Percentiles rank a stretch among this genome's conserved stretches.
Conservation (phyloP, 768 basidiomycete genomes). For the Suillus luteus region DNA sequence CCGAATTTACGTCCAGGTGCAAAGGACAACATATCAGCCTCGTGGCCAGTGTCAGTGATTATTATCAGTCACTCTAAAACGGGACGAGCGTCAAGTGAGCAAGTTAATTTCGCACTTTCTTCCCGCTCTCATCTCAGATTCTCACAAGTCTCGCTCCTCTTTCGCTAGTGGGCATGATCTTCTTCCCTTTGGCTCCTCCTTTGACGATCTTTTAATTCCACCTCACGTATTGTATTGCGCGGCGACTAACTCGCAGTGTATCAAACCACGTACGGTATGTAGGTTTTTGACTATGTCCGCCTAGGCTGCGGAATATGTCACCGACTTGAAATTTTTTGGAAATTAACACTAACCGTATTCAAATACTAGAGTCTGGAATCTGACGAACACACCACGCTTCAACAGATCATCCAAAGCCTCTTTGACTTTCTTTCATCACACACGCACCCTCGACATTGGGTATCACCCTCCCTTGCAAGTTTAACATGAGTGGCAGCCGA, state of each 20-base stretch:
- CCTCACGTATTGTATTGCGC: slow-evolving; percentile 5
- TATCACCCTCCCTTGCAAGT: slow-evolving; percentile 20
- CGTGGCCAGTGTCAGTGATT: slow-evolving; percentile 8
- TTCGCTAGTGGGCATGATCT: slow-evolving; percentile 23
- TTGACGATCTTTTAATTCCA: slow-evolving; percentile 14
- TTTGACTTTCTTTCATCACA: slow-evolving; percentile 14
- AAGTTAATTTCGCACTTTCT: slow-evolving; percentile 12
- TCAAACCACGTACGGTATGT: slow-evolving; percentile 30
- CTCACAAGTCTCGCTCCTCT: slow-evolving; percentile 6
- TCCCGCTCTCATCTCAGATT: background rate
- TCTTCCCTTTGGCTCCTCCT: slow-evolving; percentile 12
- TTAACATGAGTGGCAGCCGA: slow-evolving; percentile 18
- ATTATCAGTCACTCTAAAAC: slow-evolving; percentile 16
- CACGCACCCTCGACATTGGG: slow-evolving; percentile 18
- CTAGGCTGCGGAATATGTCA: slow-evolving; percentile 12
- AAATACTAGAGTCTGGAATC: slow-evolving; percentile 20
- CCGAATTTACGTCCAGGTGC: slow-evolving; percentile 2
- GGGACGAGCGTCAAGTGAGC: slow-evolving; percentile 19
- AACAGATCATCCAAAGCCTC: slow-evolving; percentile 16
- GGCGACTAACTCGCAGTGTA: slow-evolving; percentile 1
- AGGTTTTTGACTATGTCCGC: slow-evolving; percentile 1
- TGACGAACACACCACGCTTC: slow-evolving; percentile 21
- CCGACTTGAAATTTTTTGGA: slow-evolving; percentile 5
- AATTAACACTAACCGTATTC: slow-evolving; percentile 19
- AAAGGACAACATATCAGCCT: slow-evolving; percentile 8